A percentile compares a stretch with the other conserved stretches of the same genome.
phyloP scores from a whole-genome alignment of 768 basidiomycete genomes.

The Tubosaeta sp. region DNA sequence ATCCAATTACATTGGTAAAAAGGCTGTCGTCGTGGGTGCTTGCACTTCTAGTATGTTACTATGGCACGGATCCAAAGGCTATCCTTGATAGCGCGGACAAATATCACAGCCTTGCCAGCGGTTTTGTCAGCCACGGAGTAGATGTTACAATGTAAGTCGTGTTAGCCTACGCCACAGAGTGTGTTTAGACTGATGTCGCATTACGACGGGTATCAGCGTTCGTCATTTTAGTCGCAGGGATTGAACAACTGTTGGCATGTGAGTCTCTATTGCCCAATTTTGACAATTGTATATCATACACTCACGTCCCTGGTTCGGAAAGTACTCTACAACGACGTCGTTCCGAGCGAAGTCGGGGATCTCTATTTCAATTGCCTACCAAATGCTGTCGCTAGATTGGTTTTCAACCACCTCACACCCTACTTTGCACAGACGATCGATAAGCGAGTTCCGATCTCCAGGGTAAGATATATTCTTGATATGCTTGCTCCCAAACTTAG shows the following conservation, averaged over 20 bases:
- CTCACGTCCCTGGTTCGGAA: neutral
- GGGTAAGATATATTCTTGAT: neutral
- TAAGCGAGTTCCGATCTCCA: constrained; percentile 14
- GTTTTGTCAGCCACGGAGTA: constrained; percentile 28
- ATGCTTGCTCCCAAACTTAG: constrained; percentile 15
- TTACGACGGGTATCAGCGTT: constrained; percentile 21
- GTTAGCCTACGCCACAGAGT: neutral
- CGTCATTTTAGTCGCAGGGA: constrained; percentile 12
- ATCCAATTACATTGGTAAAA: constrained; percentile 52
- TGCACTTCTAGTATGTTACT: constrained; percentile 53
- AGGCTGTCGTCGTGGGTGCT: constrained; percentile 63
- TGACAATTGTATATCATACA: neutral
- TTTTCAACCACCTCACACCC: constrained; percentile 19
- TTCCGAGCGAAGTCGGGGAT: constrained; percentile 24
- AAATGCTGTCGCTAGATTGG: constrained; percentile 9
- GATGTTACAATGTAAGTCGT: constrained; percentile 26
- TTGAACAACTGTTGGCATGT: constrained; percentile 13
- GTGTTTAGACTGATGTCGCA: neutral
- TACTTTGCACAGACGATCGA: constrained; percentile 22
- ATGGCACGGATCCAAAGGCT: neutral
- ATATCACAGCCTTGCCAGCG: constrained; percentile 38
- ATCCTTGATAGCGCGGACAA: constrained; percentile 8
- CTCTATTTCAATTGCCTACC: constrained; percentile 16
- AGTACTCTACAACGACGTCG: constrained; percentile 17
- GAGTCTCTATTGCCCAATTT: neutral